Base-by-base conservation (phyloP, 2,329 filamentous ascomycete species). In the Purpureocillium lavendulum region DNA sequence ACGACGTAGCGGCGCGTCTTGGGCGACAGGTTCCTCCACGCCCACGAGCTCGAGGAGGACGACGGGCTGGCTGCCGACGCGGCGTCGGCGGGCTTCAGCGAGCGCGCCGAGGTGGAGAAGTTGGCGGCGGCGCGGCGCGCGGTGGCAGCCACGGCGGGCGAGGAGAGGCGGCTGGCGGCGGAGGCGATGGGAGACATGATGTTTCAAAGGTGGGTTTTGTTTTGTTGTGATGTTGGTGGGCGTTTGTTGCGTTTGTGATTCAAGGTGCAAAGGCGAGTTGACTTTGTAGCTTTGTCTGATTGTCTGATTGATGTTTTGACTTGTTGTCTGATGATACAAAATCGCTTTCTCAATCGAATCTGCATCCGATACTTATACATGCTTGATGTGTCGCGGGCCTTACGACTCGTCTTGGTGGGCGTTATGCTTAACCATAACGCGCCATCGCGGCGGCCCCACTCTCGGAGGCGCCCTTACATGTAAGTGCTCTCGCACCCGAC, bases 11-110 rank as follows among this genome's bases (percentile, higher is more conserved):
- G 51, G 7, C 54, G 52, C 14, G 52, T 49, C 39, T 45, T 48
- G 4, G 51, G 49, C 14, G 52, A 52, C 3, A 59, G 47, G 13
- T 44, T 56, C 38, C 43, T 55, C 56, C 56, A 59, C 17, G 41
- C 45, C 45, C 48, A 50, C 24, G 41, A 35, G 30, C n/a, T n/a
- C n/a, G 21, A 26, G 21, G 6, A 10, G 6, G 21, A 26, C 10
- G 21, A 10, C 21, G 21, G 6, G 6, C 6, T 10, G 21, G 10
- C 21, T 5, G 6, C 21, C 14, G 17, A 13, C 35, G 10, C 12
- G 41, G 45, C 24, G 8, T 42, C 24, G 15, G 46, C 13, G 2
- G 49, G 40, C 17, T 33, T 51, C 30, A 43, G 35, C 13, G 43
- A 30, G 9, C 35, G 21, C 9, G 42, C 33, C 9, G 52, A 40